Evolutionary conservation across 805 yeast species (phyloP).

Genomic region (Wickerhamomyces tratensis): DNA sequence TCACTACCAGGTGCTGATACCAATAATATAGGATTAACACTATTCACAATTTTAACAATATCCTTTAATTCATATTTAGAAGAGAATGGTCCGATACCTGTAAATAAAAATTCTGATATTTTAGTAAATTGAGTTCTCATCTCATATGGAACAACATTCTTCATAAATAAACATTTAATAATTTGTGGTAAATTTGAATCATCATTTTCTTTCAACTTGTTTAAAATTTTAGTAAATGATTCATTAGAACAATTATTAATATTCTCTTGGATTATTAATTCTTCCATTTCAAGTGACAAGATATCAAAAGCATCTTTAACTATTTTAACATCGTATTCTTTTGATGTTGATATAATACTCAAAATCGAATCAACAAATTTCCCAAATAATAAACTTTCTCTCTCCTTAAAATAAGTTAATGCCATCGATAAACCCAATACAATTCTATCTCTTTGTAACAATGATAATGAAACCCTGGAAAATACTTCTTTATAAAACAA

Average conservation of each 20-base stretch:
- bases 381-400: slow-evolving; percentile 9
- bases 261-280: too few relatives aligned
- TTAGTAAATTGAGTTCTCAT: slow-evolving; percentile 9
- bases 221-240: too few relatives aligned
- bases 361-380: slow-evolving; percentile 6
- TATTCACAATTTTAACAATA: slow-evolving; percentile 12
- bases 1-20: slow-evolving; percentile 59
- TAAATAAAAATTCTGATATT: slow-evolving; percentile 17
- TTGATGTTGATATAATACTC: neutral
- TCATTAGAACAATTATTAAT: too few relatives aligned
- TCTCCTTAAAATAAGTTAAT: slow-evolving; percentile 13
- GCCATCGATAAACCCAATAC: slow-evolving; percentile 32
- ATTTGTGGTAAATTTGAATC: too few relatives aligned
- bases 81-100: slow-evolving; percentile 20
- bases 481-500: slow-evolving; percentile 38
- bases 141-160: neutral
- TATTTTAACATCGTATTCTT: too few relatives aligned
- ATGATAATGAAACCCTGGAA: slow-evolving; percentile 34
- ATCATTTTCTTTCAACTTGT: too few relatives aligned
- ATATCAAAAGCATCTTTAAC: too few relatives aligned
- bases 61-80: slow-evolving; percentile 24
- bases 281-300: too few relatives aligned
- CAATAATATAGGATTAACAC: slow-evolving; percentile 34
- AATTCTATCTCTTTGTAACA: slow-evolving; percentile 34
- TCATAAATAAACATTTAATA: too few relatives aligned